These are phyloP conservation scores for Plasmodium blacklocki DNA, from an alignment of 169 alveolate genomes.

Conservation along the genomic window DNA sequence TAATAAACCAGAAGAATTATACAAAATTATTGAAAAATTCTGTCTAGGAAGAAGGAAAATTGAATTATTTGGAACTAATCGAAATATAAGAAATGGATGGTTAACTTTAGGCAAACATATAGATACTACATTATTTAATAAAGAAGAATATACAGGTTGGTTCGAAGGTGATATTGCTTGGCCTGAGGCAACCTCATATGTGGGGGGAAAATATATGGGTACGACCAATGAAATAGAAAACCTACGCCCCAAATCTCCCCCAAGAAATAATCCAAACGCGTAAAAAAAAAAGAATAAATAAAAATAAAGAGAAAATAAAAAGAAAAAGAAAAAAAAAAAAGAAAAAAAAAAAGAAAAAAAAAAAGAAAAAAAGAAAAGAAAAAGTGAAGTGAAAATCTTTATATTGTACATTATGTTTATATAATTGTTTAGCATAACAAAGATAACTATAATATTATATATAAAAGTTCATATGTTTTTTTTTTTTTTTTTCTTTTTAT, in stretches of 20 bases:
- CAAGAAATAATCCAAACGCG: conserved; percentile 70
- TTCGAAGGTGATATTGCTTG: conserved; percentile 88
- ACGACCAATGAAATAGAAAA: conserved; percentile 91
- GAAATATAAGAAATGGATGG: conserved; percentile 92
- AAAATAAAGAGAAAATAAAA: too few relatives aligned
- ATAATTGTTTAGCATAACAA: too few relatives aligned
- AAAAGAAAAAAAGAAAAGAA: too few relatives aligned
- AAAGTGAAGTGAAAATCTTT: too few relatives aligned
- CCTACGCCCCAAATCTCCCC: conserved; percentile 92
- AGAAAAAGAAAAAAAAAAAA: too few relatives aligned
- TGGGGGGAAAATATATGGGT: conserved; percentile 91
- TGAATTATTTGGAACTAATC: conserved; percentile 93
- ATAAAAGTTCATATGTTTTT: too few relatives aligned
- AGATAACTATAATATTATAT: too few relatives aligned
- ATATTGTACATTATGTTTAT: too few relatives aligned
- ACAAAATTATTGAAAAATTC: conserved; percentile 93
- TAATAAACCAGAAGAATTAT: conserved; percentile 92
- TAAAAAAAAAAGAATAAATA: not conserved
- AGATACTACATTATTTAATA: conserved; percentile 81
- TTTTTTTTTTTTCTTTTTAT: too few relatives aligned
- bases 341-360: too few relatives aligned
- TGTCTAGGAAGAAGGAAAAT: conserved; percentile 94
- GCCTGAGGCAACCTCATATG: conserved; percentile 88
- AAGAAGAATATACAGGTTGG: conserved; percentile 87
- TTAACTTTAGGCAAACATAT: conserved; percentile 90